phyloP scores from a whole-genome alignment of 495 filamentous ascomycete genomes.

The Penicillium tannophilum region DNA sequence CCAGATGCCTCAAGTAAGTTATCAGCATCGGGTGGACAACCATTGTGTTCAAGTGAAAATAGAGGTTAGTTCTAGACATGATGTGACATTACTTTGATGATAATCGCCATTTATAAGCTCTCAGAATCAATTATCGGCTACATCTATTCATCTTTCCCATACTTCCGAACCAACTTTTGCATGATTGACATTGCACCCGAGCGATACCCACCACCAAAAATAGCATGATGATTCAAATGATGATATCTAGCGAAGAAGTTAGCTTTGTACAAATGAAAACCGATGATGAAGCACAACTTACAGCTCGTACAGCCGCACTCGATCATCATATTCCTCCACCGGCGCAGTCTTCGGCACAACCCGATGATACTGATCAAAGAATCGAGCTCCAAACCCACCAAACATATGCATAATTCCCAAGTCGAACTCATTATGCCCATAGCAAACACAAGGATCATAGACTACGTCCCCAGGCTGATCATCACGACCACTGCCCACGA shows the following conservation, averaged over 20 bases:
- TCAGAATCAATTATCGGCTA: no score
- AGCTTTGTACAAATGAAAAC: background rate
- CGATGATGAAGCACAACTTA: conserved; percentile 47
- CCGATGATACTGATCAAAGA: conserved; percentile 75
- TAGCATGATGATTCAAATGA: conserved; percentile 83
- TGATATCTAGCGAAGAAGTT: conserved; percentile 63
- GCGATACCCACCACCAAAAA: conserved; percentile 80
- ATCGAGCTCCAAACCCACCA: conserved; percentile 76
- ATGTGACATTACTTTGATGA: no score
- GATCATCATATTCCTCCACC: conserved; percentile 79
- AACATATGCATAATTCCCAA: conserved; percentile 96
- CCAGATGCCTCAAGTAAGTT: no score
- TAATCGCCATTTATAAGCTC: no score
- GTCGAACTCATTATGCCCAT: conserved; percentile 89
- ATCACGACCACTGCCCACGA: conserved; percentile 47
- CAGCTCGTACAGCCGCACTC: conserved; percentile 79
- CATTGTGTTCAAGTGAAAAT: no score
- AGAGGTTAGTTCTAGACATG: no score
- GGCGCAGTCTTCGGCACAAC: conserved; percentile 79
- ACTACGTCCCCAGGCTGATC: conserved; percentile 74
- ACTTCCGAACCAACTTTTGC: conserved; percentile 68
- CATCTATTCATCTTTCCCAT: conserved; percentile 36
- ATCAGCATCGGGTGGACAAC: no score
- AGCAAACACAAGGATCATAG: conserved; percentile 78
- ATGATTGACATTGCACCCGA: conserved; percentile 74